Evolutionary conservation across 2,329 filamentous ascomycete species (phyloP).

Genomic region (Penicillium thymicola): DNA sequence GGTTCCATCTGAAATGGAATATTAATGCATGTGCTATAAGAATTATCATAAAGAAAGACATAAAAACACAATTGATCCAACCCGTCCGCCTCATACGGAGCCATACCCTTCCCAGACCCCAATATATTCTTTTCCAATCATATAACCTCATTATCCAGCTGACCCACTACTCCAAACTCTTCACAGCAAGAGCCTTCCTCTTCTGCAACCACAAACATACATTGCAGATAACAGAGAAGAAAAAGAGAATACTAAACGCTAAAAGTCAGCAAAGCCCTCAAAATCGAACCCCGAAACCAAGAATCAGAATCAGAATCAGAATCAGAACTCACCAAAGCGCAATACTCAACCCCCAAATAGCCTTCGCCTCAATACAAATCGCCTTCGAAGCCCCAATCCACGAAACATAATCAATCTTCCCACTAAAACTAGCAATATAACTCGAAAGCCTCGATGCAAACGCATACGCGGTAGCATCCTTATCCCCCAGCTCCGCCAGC

Average conservation of each 20-base stretch:
- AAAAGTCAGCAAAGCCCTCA: not conserved
- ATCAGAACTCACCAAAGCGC: slow-evolving; percentile 59
- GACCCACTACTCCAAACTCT: slow-evolving; percentile 12
- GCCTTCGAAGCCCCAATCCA: slow-evolving; percentile 60
- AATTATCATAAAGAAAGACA: not conserved
- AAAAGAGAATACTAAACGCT: slow-evolving; percentile 58
- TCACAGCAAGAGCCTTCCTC: slow-evolving; percentile 45
- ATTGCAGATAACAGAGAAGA: slow-evolving; percentile 58
- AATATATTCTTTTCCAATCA: not conserved
- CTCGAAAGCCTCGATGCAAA: slow-evolving; percentile 53
- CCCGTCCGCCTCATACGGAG: not conserved
- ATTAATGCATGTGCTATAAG: slow-evolving; percentile 7
- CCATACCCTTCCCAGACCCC: not conserved
- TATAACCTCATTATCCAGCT: not conserved
- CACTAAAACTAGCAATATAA: slow-evolving; percentile 52
- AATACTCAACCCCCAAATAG: slow-evolving; percentile 82
- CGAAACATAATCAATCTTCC: slow-evolving; percentile 48
- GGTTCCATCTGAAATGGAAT: not conserved
- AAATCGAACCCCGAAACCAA: not conserved
- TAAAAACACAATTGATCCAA: not conserved
- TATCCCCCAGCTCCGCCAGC: slow-evolving; percentile 48
- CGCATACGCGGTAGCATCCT: slow-evolving; percentile 50
- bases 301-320: slow-evolving; percentile 10
- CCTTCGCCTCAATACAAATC: slow-evolving; percentile 80
- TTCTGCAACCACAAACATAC: slow-evolving; percentile 62